Evolutionary conservation across 805 yeast species (phyloP).

Genomic region (Wickerhamomyces hampshirensis): DNA sequence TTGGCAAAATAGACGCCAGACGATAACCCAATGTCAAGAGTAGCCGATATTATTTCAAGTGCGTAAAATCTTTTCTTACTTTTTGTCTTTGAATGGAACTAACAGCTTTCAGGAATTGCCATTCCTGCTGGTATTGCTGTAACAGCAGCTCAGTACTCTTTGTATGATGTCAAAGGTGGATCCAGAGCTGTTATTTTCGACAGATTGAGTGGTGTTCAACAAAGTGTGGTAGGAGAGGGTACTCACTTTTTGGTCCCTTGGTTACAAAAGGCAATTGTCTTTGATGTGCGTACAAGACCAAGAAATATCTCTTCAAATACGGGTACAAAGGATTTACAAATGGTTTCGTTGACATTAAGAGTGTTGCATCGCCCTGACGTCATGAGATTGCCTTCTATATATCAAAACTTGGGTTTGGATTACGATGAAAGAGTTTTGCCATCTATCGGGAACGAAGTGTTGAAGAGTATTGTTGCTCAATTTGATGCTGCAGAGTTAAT

Average conservation of each 20-base stretch:
- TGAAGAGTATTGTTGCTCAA: slow-evolving; percentile 87
- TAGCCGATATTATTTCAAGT: slow-evolving; percentile 36
- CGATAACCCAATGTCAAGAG: slow-evolving; percentile 42
- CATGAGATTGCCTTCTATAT: slow-evolving; percentile 71
- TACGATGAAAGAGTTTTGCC: slow-evolving; percentile 94
- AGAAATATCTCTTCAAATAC: slow-evolving; percentile 91
- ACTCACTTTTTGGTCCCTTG: slow-evolving; percentile 94
- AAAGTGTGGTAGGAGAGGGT: slow-evolving; percentile 91
- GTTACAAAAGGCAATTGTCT: slow-evolving; percentile 87
- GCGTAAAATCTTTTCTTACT: slow-evolving; percentile 2
- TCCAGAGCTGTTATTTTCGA: slow-evolving; percentile 94
- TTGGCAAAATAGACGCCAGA: no score
- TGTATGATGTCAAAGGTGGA: slow-evolving; percentile 96
- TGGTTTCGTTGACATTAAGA: slow-evolving; percentile 87
- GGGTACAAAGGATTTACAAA: slow-evolving; percentile 95
- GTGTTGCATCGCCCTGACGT: slow-evolving; percentile 95
- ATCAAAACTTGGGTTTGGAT: slow-evolving; percentile 88
- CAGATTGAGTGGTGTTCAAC: slow-evolving; percentile 83
- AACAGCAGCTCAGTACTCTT: slow-evolving; percentile 71
- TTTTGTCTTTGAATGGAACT: not conserved
- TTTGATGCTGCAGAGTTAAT: slow-evolving; percentile 95
- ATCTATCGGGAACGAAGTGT: slow-evolving; percentile 86
- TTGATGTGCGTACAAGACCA: slow-evolving; percentile 94
- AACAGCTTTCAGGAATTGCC: slow-evolving; percentile 37
- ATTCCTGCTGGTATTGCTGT: slow-evolving; percentile 67